These are phyloP conservation scores for Sideroxylon spinosum DNA, from an alignment of 179 eudicot genomes.

Conservation along the genomic window DNA sequence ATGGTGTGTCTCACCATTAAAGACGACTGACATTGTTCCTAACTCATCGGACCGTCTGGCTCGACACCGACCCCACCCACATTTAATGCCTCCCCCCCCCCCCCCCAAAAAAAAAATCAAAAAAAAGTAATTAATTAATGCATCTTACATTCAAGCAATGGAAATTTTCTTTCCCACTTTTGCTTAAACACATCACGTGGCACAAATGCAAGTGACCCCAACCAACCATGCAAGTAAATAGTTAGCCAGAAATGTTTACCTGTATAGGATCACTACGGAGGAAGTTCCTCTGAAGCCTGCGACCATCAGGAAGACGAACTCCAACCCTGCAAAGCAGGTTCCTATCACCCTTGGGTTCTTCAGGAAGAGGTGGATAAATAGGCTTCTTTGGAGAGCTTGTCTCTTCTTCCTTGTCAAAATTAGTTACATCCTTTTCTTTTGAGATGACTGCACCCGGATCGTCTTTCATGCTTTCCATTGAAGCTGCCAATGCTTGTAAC, in stretches of 20 bases:
- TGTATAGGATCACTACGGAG: slow-evolving; percentile 72
- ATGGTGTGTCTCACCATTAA: too few species aligned
- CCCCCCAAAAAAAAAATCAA: too few species aligned
- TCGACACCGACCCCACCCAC: too few species aligned
- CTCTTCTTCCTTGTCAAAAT: slow-evolving; percentile 33
- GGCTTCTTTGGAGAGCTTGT: slow-evolving; percentile 30
- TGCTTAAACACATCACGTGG: too few species aligned
- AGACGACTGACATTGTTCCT: too few species aligned
- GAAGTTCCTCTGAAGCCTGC: slow-evolving; percentile 86
- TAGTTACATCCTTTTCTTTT: slow-evolving; percentile 29
- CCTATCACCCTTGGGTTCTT: slow-evolving; percentile 74
- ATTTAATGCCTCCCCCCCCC: too few species aligned
- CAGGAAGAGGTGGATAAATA: slow-evolving; percentile 70
- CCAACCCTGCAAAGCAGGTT: slow-evolving; percentile 83
- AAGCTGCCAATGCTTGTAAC: slow-evolving; percentile 74
- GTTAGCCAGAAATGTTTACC: slow-evolving; percentile 31
- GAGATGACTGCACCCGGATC: slow-evolving; percentile 23
- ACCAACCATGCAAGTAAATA: too few species aligned
- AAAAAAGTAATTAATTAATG: too few species aligned
- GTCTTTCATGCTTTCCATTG: slow-evolving; percentile 57
- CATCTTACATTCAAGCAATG: too few species aligned
- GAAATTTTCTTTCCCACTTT: too few species aligned
- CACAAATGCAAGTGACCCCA: too few species aligned
- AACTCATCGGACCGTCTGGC: too few species aligned
- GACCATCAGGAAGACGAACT: slow-evolving; percentile 93